Base-by-base conservation (phyloP, 2,329 filamentous ascomycete species). In the Chalaropsis thielavioides region DNA sequence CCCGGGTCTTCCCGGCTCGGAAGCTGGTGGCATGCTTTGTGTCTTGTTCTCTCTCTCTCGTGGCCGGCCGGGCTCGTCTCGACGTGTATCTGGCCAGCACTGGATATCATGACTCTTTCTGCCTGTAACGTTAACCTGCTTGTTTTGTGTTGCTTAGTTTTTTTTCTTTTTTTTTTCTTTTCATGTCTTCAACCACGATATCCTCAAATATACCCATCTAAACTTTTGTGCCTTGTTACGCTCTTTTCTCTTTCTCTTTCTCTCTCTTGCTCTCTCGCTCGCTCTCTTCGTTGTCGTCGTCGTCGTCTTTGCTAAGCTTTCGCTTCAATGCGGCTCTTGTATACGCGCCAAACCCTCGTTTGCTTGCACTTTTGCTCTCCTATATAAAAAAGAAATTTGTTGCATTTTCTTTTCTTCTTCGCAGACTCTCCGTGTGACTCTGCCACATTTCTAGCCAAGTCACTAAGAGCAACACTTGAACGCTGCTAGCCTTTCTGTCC, bases 221-320 rank as follows among this genome's bases (percentile, higher is more conserved):
- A 61, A 64, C 43, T 61, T 65, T 35, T 38, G 19, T 63, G 51
- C 43, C 41, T 62, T 31, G 60, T 49, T 62, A 19, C 44, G 60
- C 17, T 60, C 43, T 63, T 17, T 54, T 54, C 35, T 63, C 62
- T 63, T 51, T 66, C 63, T n/a, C n/a, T n/a, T 58, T 69, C 65
- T 69, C 62, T 68, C 69, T 69, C 66, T 69, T 68, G 68, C 67
- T 69, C 68, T 65, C 68, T 68, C 63, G 61, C 51, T 58, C 15
- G 7, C 43, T 17, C 11, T 56, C 35, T 6, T 31, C 10, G 19
- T 54, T n/a, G 54, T 51, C 19, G 59, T 63, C n/a, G 17, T 62
- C 38, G n/a, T 31, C 51, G 40, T n/a, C 31, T n/a, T 41, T 63
- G 27, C 38, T 56, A 19, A n/a, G n/a, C n/a, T n/a, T n/a, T n/a